phyloP scores from a whole-genome alignment of 1,284 basidiomycete species.

The Mycena citricolor region DNA sequence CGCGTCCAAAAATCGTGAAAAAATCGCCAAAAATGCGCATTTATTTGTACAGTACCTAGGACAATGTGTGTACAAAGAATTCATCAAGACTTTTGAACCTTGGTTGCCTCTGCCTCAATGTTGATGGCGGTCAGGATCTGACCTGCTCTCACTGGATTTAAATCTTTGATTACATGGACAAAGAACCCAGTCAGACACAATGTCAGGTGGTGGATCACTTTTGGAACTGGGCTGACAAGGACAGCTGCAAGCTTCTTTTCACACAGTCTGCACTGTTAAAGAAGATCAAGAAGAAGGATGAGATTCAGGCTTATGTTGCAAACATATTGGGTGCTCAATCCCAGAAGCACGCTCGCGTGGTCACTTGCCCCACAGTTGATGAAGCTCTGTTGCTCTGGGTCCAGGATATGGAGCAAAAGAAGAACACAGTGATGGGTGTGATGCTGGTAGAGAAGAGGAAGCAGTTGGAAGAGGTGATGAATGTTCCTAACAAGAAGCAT shows the following conservation, averaged over 20 bases:
- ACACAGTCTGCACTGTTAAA: slow-evolving; percentile 1
- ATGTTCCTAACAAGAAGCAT: slow-evolving; percentile 30
- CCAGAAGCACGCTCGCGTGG: slow-evolving; percentile 23
- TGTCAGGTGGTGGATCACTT: slow-evolving; percentile 21
- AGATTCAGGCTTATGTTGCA: slow-evolving; percentile 1
- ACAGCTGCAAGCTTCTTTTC: slow-evolving; percentile 10
- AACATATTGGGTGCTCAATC: slow-evolving; percentile 17
- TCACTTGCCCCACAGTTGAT: slow-evolving; percentile 32
- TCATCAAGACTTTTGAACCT: no score
- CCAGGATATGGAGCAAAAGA: slow-evolving; percentile 30
- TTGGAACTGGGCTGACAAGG: slow-evolving; percentile 7
- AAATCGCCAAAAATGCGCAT: no score
- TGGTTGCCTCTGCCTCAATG: no score
- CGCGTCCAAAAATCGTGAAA: no score
- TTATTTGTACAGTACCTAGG: no score
- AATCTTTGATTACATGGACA: slow-evolving; percentile 21
- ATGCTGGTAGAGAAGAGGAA: slow-evolving; percentile 32
- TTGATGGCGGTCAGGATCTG: no score
- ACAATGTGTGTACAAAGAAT: no score
- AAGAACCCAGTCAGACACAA: slow-evolving; percentile 15
- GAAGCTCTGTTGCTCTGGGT: slow-evolving; percentile 32
- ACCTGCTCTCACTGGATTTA: slow-evolving; percentile 24
- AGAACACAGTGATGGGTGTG: slow-evolving; percentile 27
- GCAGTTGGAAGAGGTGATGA: slow-evolving; percentile 30
- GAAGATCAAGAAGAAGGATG: slow-evolving; percentile 7